A percentile compares a stretch with the other conserved stretches of the same genome.
phyloP scores from a whole-genome alignment of 441 rosid species.

The Arabidopsis lyrata region DNA sequence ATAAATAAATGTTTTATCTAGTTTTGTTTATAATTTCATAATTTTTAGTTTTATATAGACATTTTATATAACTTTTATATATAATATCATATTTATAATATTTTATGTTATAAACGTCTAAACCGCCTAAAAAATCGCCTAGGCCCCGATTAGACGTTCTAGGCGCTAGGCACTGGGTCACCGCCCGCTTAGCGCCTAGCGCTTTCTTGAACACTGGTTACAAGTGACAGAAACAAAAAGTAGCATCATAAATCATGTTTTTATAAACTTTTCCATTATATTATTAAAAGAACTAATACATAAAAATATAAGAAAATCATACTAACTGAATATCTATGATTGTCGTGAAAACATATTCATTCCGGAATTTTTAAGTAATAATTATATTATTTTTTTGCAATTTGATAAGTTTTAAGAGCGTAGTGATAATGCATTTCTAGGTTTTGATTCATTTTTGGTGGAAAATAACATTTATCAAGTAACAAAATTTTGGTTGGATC shows the following conservation, averaged over 20 bases:
- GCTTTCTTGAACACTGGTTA: no score
- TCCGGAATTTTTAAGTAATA: background rate
- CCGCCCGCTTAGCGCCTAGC: no score
- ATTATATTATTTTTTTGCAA: background rate
- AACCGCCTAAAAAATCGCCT: no score
- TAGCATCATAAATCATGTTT: background rate
- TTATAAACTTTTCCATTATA: background rate
- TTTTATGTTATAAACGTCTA: no score
- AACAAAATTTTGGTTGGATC: background rate
- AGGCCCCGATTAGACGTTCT: no score
- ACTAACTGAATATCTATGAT: background rate
- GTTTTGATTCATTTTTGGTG: background rate
- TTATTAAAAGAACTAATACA: background rate
- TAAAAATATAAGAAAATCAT: background rate
- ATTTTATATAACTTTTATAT: no score
- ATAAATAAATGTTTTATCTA: no score
- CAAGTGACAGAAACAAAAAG: background rate
- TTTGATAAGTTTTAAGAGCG: background rate
- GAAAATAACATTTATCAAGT: background rate
- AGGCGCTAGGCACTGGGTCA: no score
- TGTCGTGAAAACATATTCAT: background rate
- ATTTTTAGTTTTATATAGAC: no score
- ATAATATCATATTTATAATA: no score
- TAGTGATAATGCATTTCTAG: background rate
- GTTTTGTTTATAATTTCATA: no score